Conservation (phyloP, 2,329 filamentous ascomycete species). For the Botrytis fragariae region DNA sequence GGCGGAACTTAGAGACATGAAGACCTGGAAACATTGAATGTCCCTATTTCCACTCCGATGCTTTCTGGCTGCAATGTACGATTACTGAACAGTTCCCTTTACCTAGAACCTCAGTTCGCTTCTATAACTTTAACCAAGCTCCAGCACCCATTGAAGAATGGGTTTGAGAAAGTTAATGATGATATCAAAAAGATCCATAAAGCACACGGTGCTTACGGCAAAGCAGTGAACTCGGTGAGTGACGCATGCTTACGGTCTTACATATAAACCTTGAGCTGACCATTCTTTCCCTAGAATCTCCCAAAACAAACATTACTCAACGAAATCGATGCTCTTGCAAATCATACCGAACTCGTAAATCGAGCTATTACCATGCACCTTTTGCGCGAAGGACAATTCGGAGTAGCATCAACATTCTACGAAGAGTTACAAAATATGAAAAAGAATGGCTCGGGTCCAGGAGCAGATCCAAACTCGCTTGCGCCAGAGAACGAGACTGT, state of each 20-base stretch:
- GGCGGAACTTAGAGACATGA: not conserved
- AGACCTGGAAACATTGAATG: not conserved
- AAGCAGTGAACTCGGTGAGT: slow-evolving; percentile 75
- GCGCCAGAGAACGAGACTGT: slow-evolving; percentile 24
- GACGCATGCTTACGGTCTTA: not conserved
- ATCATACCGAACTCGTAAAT: slow-evolving; percentile 77
- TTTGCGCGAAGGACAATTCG: slow-evolving; percentile 89
- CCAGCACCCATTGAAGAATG: slow-evolving; percentile 79
- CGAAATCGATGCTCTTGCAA: slow-evolving; percentile 76
- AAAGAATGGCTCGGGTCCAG: slow-evolving; percentile 38
- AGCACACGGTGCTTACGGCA: slow-evolving; percentile 79
- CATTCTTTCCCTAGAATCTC: slow-evolving; percentile 33
- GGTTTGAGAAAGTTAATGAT: slow-evolving; percentile 76
- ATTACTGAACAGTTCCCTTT: slow-evolving; percentile 15
- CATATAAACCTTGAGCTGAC: slow-evolving; percentile 4
- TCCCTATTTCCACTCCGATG: slow-evolving; percentile 16
- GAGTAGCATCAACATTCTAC: slow-evolving; percentile 81
- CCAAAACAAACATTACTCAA: slow-evolving; percentile 63
- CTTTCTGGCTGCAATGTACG: not conserved
- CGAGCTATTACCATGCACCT: slow-evolving; percentile 96
- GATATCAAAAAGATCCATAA: slow-evolving; percentile 81
- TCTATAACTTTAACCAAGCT: slow-evolving; percentile 76
- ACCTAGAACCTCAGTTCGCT: slow-evolving; percentile 64
- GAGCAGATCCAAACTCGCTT: slow-evolving; percentile 25
- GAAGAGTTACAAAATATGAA: slow-evolving; percentile 59